Base-by-base conservation (phyloP, 176 grass and related monocot species). In the Zea luxurians region DNA sequence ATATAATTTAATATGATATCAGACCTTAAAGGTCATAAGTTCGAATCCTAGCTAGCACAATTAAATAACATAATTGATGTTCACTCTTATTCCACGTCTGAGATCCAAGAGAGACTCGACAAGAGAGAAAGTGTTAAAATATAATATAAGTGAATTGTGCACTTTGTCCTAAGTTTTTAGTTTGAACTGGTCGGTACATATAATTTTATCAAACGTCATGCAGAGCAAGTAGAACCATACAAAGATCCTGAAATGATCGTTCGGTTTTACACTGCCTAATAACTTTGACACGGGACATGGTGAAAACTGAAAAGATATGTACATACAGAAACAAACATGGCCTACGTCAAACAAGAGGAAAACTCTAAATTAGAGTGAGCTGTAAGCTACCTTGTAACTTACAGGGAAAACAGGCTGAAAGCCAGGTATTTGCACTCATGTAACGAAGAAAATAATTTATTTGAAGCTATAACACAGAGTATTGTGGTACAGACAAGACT, bases 401-500 rank as follows among this genome's bases (percentile, higher is more conserved):
- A 6, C 10, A 11, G 49, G 27, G 21, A 42, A 41, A 80, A 2
- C 44, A 52, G 2, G 27, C 10, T 69, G 44, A 41, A 53, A 59
- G 13, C 43, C 7, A 18, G n/a, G 17, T 58, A 20, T 58, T 18
- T 58, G 7, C 54, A 58, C 54, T 18, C n/a, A 58, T 58, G 2
- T 9, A 20, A 20, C 17, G 54, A 58, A 58, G 7, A 58, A 58
- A 18, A 2, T 63, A 54, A 63, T 27, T 27, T 37, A 40, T 64
- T 20, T 9, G 57, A 61, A 9, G 27, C 4, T 73, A 71, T 78
- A 20, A 21, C 6, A 5, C 36, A 79, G 9, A 79, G 53, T 4
- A 21, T 74, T 78, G 8, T 68, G 12, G 2, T 65, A 68, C 18
- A 83, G 50, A 76, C 20, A 61, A 75, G 50, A 15, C 70, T 62